phyloP scores from a whole-genome alignment of 2,329 filamentous ascomycete genomes.

The Alternaria alternata region DNA sequence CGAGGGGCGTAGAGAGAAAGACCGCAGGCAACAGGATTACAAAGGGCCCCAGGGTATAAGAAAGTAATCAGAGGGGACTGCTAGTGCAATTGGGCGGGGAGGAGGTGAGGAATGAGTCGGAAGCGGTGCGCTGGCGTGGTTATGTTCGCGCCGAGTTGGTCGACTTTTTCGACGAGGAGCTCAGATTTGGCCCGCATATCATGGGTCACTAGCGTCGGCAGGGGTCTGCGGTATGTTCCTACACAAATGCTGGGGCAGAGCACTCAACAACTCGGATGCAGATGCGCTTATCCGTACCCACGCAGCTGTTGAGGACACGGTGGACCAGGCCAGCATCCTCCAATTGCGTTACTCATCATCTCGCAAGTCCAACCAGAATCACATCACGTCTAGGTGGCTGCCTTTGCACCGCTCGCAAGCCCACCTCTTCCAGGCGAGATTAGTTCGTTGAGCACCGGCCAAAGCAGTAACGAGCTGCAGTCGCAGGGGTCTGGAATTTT shows the following conservation, averaged over 20 bases:
- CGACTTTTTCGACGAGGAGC: constrained; percentile 39
- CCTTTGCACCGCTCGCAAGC: constrained; percentile 23
- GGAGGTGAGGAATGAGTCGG: constrained; percentile 30
- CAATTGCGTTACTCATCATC: constrained; percentile 7
- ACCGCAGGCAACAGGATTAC: constrained; percentile 27
- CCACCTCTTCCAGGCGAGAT: constrained; percentile 31
- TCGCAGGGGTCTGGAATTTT: constrained; percentile 45
- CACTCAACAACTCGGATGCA: constrained; percentile 15
- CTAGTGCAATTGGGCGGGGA: constrained; percentile 30
- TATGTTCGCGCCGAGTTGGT: constrained; percentile 27
- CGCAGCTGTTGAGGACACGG: constrained; percentile 28
- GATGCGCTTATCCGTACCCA: not conserved
- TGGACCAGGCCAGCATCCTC: constrained; percentile 5
- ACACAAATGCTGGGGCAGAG: constrained; percentile 13
- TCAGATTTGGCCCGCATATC: constrained; percentile 19
- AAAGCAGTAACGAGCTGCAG: constrained; percentile 33
- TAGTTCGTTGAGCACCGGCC: constrained; percentile 36
- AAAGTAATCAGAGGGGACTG: constrained; percentile 21
- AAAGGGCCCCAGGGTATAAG: constrained; percentile 18
- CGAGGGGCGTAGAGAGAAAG: constrained; percentile 10
- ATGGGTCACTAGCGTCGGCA: constrained; percentile 25
- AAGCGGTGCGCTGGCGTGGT: constrained; percentile 30
- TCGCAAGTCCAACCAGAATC: constrained; percentile 26
- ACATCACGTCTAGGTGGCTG: not conserved
- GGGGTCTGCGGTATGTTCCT: constrained; percentile 15